Conservation (phyloP, 352 stramenopile species). For the Pythium volutum region DNA sequence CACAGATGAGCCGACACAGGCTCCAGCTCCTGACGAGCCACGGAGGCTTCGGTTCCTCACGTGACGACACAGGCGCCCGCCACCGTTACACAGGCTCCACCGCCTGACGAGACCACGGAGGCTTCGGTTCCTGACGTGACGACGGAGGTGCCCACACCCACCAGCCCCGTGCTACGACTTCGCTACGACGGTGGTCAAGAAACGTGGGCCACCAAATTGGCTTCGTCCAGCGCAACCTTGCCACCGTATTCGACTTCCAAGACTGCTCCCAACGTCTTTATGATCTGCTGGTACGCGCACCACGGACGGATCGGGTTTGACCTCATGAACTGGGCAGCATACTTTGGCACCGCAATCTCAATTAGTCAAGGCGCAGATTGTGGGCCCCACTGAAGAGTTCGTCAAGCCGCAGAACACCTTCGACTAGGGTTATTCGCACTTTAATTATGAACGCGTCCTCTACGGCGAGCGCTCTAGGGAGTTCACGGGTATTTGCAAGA, state of each 20-base stretch:
- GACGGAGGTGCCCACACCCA: too few relatives aligned
- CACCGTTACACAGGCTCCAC: too few relatives aligned
- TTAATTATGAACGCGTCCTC: conserved; percentile 53
- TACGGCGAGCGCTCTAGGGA: conserved; percentile 43
- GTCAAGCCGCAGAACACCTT: conserved; percentile 44
- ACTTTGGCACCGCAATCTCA: conserved; percentile 57
- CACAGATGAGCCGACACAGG: conserved; percentile 6
- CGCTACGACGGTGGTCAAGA: conserved; percentile 50
- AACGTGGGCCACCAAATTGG: conserved; percentile 56
- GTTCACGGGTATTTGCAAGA: conserved; percentile 61
- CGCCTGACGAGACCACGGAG: too few relatives aligned
- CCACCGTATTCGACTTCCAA: conserved; percentile 49
- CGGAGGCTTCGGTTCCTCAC: too few relatives aligned
- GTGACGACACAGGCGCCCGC: too few relatives aligned
- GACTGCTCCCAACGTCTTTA: conserved; percentile 47
- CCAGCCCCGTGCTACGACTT: conserved; percentile 47
- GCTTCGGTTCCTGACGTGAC: too few relatives aligned
- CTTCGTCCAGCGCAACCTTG: conserved; percentile 42
- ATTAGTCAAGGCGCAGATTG: conserved; percentile 51
- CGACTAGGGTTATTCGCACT: conserved; percentile 61
- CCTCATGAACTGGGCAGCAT: conserved; percentile 58
- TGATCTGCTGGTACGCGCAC: conserved; percentile 73
- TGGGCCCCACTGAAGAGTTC: conserved; percentile 37
- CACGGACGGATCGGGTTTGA: conserved; percentile 58
- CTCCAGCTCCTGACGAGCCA: conserved; percentile 5